Evolutionary conservation across 495 filamentous ascomycete genomes (phyloP), one percentile per base, ranked within the genome.

Genomic region (Mycothermus thermophilus): DNA sequence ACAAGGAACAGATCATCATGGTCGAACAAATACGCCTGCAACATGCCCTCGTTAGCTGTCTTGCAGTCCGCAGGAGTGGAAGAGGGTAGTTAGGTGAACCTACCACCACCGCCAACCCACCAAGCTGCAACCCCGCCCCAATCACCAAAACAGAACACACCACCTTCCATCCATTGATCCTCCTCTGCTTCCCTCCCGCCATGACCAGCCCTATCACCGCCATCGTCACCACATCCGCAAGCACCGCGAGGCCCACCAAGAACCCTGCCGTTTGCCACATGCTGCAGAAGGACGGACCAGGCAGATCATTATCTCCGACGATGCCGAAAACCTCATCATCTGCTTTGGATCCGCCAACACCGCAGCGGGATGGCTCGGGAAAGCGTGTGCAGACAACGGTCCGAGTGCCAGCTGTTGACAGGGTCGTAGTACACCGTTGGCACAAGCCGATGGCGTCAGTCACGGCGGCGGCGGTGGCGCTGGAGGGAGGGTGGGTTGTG

Each of bases 261-360:
- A 93, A 94, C 8, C 80, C 85, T 36, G 83, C 74, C 27, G 75
- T 78, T 21, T 82, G 72, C 88, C 88, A 96, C 72, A 92, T 80
- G 41, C 74, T 79, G 60, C 88, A 93, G 66, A 96, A 93, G 1
- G 37, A 34, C 5, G 16, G 11, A 24, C n/a, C 15, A 9, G n/a
- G n/a, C n/a, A n/a, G n/a, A n/a, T n/a, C n/a, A n/a, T n/a, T n/a
- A n/a, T n/a, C n/a, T n/a, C n/a, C n/a, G n/a, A n/a, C n/a, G n/a
- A n/a, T n/a, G n/a, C n/a, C n/a, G n/a, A n/a, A n/a, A n/a, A n/a
- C n/a, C n/a, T n/a, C n/a, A n/a, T n/a, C n/a, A n/a, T n/a, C n/a
- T n/a, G n/a, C n/a, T n/a, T 24, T 31, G 56, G 76, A 73, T 19
- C 81, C 86, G 60, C 84, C 80, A 32, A 71, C 64, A 37, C 67